Conservation (phyloP, 441 rosid species). For the Macaranga tanarius region DNA sequence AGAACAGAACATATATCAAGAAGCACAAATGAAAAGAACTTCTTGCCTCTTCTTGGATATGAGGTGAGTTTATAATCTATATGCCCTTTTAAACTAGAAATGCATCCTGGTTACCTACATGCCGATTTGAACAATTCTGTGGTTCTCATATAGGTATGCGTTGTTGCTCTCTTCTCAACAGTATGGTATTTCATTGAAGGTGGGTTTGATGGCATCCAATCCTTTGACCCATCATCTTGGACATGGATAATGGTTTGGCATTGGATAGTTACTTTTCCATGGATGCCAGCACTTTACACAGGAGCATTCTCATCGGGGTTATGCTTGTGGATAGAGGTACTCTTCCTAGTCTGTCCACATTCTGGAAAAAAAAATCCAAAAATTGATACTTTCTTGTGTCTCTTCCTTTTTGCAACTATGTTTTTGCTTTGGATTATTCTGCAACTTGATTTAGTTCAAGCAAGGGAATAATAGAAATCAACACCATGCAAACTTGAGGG, state of each 20-base stretch:
- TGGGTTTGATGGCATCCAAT: slow-evolving; percentile 32
- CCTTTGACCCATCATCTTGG: slow-evolving; percentile 41
- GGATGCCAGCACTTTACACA: slow-evolving; percentile 63
- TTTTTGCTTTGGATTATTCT: not conserved
- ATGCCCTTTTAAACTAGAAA: not conserved
- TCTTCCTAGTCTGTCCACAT: slow-evolving; percentile 3
- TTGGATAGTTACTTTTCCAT: slow-evolving; percentile 54
- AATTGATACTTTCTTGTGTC: not conserved
- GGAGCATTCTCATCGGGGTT: slow-evolving; percentile 55
- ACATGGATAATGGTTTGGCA: slow-evolving; percentile 46
- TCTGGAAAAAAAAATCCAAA: not conserved
- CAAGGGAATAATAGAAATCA: not conserved
- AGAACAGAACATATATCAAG: slow-evolving; percentile 62
- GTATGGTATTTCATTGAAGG: slow-evolving; percentile 52
- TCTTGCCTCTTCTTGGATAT: slow-evolving; percentile 54
- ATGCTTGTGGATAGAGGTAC: slow-evolving; percentile 68
- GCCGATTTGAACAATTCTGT: slow-evolving; percentile 4
- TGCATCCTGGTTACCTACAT: slow-evolving; percentile 9
- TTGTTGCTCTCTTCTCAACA: slow-evolving; percentile 48
- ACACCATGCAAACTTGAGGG: not conserved
- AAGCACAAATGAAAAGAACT: slow-evolving; percentile 44
- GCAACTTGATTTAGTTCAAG: not conserved
- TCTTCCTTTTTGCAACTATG: not conserved
- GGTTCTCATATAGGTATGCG: slow-evolving; percentile 38
- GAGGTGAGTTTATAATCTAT: slow-evolving; percentile 37